Evolutionary conservation across 352 stramenopile genomes (phyloP).

Genomic region (Thalassiosira sp.): DNA sequence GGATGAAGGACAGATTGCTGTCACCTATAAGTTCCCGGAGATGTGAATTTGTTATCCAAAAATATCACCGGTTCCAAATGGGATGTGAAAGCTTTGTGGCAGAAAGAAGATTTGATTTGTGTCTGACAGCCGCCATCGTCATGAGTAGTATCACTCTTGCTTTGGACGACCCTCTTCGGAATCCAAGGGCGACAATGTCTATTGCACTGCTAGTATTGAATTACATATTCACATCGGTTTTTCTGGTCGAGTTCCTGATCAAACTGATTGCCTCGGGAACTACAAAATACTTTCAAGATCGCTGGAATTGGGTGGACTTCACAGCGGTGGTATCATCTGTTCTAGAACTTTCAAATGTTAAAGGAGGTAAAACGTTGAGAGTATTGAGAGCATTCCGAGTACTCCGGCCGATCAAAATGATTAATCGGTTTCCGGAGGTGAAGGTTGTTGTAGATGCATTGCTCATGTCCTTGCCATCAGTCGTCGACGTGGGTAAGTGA

Average conservation of each 20-base stretch:
- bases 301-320: constrained; percentile 59
- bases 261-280: constrained; percentile 70
- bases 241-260: constrained; percentile 61
- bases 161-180: constrained; percentile 54
- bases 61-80: constrained; percentile 9
- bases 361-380: constrained; percentile 48
- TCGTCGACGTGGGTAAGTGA: constrained; percentile 81
- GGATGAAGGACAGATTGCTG: constrained; percentile 2
- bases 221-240: constrained; percentile 59
- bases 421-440: constrained; percentile 63
- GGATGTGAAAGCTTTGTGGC: constrained; percentile 23
- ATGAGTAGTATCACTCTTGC: constrained; percentile 59
- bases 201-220: constrained; percentile 42
- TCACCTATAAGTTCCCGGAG: background rate
- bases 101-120: constrained; percentile 47
- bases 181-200: constrained; percentile 54
- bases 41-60: constrained; percentile 7
- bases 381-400: constrained; percentile 84
- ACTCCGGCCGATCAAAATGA: constrained; percentile 86
- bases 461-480: constrained; percentile 61
- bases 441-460: constrained; percentile 74
- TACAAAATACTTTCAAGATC: constrained; percentile 74
- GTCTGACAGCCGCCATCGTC: constrained; percentile 61
- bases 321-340: constrained; percentile 43
- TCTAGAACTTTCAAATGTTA: constrained; percentile 50